Percentiles rank a stretch among this genome's conserved stretches.
phyloP scores from a whole-genome alignment of 192 early-diverging fungal genomes.

The Backusella australiensis region DNA sequence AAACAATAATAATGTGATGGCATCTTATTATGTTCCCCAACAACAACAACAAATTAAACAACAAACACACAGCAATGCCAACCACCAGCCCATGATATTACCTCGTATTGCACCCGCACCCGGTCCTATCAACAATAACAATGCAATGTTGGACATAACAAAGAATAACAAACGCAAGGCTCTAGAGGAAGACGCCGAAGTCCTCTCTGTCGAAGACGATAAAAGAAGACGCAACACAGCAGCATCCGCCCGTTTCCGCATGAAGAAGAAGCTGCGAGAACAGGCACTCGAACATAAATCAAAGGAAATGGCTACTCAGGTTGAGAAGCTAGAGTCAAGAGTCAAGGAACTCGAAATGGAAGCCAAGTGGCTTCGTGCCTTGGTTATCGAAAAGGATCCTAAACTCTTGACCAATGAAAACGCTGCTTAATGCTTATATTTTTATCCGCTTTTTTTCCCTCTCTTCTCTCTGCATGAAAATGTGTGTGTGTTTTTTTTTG shows the following conservation, averaged over 20 bases:
- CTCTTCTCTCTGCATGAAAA: background rate
- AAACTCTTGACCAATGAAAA: constrained; percentile 7
- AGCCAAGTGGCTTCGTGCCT: constrained; percentile 77
- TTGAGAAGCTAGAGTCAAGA: constrained; percentile 72
- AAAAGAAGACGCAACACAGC: constrained; percentile 94
- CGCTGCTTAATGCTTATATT: background rate
- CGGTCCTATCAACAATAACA: background rate
- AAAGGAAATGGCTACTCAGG: constrained; percentile 75
- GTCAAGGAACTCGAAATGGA: constrained; percentile 90
- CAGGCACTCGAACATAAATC: constrained; percentile 80
- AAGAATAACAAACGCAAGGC: constrained; percentile 1
- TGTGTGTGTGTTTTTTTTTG: background rate
- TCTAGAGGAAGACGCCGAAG: background rate
- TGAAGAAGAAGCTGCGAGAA: constrained; percentile 92
- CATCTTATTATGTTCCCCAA: background rate
- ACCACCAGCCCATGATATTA: background rate
- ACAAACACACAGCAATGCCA: background rate
- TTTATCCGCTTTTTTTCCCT: background rate
- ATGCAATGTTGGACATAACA: background rate
- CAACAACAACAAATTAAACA: background rate
- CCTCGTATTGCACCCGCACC: constrained; percentile 28
- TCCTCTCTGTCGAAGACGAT: constrained; percentile 65
- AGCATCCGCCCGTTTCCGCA: constrained; percentile 91
- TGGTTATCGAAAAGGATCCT: constrained; percentile 35
- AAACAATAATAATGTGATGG: background rate